A percentile compares a stretch with the other conserved stretches of the same genome.
phyloP scores from a whole-genome alignment of 192 early-diverging fungal genomes.

The Dimargaris verticillata region DNA sequence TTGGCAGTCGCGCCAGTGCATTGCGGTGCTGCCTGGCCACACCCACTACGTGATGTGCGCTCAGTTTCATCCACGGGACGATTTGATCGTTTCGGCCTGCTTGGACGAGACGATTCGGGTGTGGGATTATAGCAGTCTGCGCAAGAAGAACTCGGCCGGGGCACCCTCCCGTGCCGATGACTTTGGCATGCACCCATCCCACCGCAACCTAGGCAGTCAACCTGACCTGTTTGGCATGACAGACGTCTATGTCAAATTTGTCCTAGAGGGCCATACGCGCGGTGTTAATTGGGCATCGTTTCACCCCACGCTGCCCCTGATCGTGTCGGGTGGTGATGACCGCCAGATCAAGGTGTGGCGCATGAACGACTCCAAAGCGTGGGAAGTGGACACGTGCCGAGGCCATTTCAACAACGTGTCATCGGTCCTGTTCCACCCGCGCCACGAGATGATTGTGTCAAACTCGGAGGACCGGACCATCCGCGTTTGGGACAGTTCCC shows the following conservation, averaged over 20 bases:
- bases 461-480: conserved; percentile 95
- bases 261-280: conserved; percentile 92
- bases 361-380: conserved; percentile 95
- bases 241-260: conserved; percentile 93
- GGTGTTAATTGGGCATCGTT: conserved; percentile 97
- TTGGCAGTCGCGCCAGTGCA: conserved; percentile 97
- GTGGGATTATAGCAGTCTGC: conserved; percentile 93
- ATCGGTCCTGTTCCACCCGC: conserved; percentile 85
- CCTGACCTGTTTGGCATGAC: conserved; percentile 93
- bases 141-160: conserved; percentile 29
- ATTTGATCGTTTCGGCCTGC: conserved; percentile 87
- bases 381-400: conserved; percentile 99
- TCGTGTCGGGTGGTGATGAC: conserved; percentile 95
- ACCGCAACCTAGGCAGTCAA: conserved; percentile 36
- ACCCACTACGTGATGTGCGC: conserved; percentile 99
- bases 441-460: conserved; percentile 86
- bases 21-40: conserved; percentile 93
- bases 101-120: conserved; percentile 95
- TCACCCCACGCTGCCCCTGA: conserved; percentile 89
- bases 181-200: not conserved
- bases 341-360: conserved; percentile 97
- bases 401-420: conserved; percentile 98
- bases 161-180: conserved; percentile 11
- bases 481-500: conserved; percentile 95
- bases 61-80: conserved; percentile 96